Conservation (phyloP, 306 rosid species). For the Dryas drummondii region DNA sequence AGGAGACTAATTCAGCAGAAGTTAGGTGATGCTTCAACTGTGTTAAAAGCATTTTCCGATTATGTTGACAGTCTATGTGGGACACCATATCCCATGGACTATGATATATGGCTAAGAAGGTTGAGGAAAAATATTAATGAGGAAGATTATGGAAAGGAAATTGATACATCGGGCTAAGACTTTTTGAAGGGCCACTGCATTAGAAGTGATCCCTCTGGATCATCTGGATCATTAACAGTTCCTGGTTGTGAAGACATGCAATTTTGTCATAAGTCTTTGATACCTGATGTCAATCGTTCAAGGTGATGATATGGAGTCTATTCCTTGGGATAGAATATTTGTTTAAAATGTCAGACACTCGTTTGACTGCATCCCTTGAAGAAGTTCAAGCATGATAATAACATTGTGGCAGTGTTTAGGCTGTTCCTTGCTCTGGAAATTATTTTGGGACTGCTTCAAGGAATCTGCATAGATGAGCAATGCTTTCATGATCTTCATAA, state of each 20-base stretch:
- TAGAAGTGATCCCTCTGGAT: slow-evolving; percentile 25
- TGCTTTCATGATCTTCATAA: neutral
- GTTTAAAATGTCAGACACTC: slow-evolving; percentile 13
- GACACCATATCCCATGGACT: slow-evolving; percentile 93
- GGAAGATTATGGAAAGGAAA: slow-evolving; percentile 85
- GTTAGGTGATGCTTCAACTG: slow-evolving; percentile 82
- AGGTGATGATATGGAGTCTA: slow-evolving; percentile 27
- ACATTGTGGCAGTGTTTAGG: neutral
- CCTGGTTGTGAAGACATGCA: slow-evolving; percentile 26
- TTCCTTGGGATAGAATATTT: slow-evolving; percentile 24
- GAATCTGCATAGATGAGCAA: slow-evolving; percentile 17
- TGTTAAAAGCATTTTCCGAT: slow-evolving; percentile 90
- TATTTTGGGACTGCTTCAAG: slow-evolving; percentile 23
- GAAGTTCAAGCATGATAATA: slow-evolving; percentile 17
- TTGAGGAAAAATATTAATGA: slow-evolving; percentile 70
- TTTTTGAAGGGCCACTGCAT: slow-evolving; percentile 18
- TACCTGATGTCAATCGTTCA: slow-evolving; percentile 26
- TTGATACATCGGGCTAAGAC: slow-evolving; percentile 55
- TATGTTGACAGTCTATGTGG: slow-evolving; percentile 98
- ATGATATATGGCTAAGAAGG: slow-evolving; percentile 90
- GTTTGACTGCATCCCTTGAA: slow-evolving; percentile 24
- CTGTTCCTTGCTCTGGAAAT: slow-evolving; percentile 24
- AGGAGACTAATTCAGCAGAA: slow-evolving; percentile 93
- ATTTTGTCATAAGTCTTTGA: slow-evolving; percentile 38
- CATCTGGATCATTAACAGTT: slow-evolving; percentile 23